Evolutionary conservation across 192 early-diverging fungal species (phyloP).

Genomic region (Chytriomyces hyalinus): DNA sequence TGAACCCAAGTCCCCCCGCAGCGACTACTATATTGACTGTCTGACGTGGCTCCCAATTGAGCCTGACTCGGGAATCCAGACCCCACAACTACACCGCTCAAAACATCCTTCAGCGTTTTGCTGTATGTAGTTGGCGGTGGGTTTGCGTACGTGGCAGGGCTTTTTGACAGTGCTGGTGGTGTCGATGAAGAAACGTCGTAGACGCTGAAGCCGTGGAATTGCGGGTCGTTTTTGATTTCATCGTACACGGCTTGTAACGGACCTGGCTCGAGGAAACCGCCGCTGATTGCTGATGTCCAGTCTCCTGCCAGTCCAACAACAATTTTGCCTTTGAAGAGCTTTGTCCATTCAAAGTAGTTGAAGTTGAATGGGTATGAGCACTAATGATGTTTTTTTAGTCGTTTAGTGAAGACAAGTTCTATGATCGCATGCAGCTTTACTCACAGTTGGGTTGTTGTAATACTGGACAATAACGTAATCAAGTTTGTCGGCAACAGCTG

Average conservation of each 20-base stretch:
- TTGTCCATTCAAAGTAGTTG: slow-evolving; percentile 24
- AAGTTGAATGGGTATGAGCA: slow-evolving; percentile 33
- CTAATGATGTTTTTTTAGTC: neutral
- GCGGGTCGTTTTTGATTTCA: neutral
- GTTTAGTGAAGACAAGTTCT: neutral
- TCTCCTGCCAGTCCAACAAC: slow-evolving; percentile 32
- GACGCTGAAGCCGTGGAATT: slow-evolving; percentile 23
- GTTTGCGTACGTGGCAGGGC: neutral
- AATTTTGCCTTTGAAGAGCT: slow-evolving; percentile 6
- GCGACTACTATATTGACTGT: neutral
- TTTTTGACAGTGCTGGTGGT: slow-evolving; percentile 15
- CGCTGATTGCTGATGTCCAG: slow-evolving; percentile 31
- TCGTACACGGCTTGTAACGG: slow-evolving; percentile 33
- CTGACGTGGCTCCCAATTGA: neutral
- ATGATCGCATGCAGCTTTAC: neutral
- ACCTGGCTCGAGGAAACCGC: slow-evolving; percentile 27
- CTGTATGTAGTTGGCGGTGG: slow-evolving; percentile 14
- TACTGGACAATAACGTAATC: slow-evolving; percentile 27
- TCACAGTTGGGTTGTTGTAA: neutral
- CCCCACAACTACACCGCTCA: slow-evolving; percentile 17
- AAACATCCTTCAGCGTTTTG: slow-evolving; percentile 16
- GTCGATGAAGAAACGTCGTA: slow-evolving; percentile 29
- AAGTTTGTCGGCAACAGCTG: neutral
- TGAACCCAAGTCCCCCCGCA: slow-evolving; percentile 34
- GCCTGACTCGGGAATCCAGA: slow-evolving; percentile 24